phyloP scores from a whole-genome alignment of 768 basidiomycete species.

The Lactarius psammicola region DNA sequence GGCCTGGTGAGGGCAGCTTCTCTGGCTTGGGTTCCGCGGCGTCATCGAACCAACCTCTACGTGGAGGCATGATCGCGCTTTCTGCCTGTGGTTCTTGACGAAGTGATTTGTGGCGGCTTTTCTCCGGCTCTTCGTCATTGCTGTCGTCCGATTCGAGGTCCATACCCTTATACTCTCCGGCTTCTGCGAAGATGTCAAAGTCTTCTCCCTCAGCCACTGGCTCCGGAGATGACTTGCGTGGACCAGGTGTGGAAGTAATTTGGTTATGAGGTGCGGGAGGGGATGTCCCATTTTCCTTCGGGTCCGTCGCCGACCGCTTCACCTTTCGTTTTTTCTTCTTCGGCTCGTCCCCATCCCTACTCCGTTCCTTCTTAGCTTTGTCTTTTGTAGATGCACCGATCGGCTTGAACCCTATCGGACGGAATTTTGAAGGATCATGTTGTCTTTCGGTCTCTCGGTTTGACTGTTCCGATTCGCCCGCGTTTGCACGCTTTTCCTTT shows the following conservation, averaged over 20 bases:
- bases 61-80: neutral
- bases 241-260: slow-evolving; percentile 17
- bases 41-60: slow-evolving; percentile 24
- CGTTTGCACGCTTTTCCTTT: slow-evolving; percentile 54
- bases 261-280: slow-evolving; percentile 21
- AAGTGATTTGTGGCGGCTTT: neutral
- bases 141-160: slow-evolving; percentile 48
- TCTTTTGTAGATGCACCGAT: slow-evolving; percentile 42
- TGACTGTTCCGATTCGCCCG: slow-evolving; percentile 23
- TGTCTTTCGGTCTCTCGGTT: slow-evolving; percentile 38
- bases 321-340: slow-evolving; percentile 62
- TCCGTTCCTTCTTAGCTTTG: slow-evolving; percentile 51
- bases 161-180: slow-evolving; percentile 77
- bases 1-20: slow-evolving; percentile 1
- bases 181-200: slow-evolving; percentile 85
- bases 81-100: neutral
- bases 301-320: slow-evolving; percentile 33
- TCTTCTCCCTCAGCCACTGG: slow-evolving; percentile 48
- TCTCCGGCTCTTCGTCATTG: slow-evolving; percentile 21
- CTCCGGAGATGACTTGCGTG: slow-evolving; percentile 34
- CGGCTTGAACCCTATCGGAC: slow-evolving; percentile 63
- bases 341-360: slow-evolving; percentile 43
- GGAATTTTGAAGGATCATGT: slow-evolving; percentile 43
- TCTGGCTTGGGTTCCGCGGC: slow-evolving; percentile 4
- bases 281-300: neutral